Evolutionary conservation across 768 basidiomycete genomes (phyloP), one percentile per base, ranked within the genome.

Genomic region (Candolleomyces eurysporus): DNA sequence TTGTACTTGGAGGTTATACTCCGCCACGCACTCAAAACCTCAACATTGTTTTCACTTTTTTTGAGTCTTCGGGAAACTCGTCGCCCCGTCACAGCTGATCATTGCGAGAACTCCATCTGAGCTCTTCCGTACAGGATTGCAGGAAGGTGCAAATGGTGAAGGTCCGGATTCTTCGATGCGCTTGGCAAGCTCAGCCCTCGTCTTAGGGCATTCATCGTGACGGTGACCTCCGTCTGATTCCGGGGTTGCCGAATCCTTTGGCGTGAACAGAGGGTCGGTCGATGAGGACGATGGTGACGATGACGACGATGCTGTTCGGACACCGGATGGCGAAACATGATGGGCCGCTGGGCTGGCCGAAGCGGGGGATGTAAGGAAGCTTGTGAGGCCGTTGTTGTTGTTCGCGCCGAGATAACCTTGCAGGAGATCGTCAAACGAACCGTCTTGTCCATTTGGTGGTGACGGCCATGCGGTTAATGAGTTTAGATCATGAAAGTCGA

Each of bases 21-120:
- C 65, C 85, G 76, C 92, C 91, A 94, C 13, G 91, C 92, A 61
- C 84, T 84, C 48, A 91, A 78, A 21, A 93, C 87, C 71, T 92
- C 89, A 13, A 93, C 75, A 64, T 93, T 92, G 61, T 85, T 78
- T 51, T 89, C 88, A 68, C 81, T 90, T 75, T 87, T 87, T 82
- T 63, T 81, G 72, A 16, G 88, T 90, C 73, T 76, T 82, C 6
- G 90, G 90, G 69, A 92, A 86, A 32, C 54, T 57, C 5, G 76
- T 82, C n/a, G 86, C 81, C 9, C 85, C 87, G 59, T 83, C 77
- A 71, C 91, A 92, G 36, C 80, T 77, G n/a, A 90, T 77, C 65
- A 87, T 78, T n/a, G 82, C 72, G 0, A 82, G 83, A 30, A 80
- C 68, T 9, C 71, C 65, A 46, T 84, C 81, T 13, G 76, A 71